These are phyloP conservation scores for Exserohilum turcica DNA, from an alignment of 2,329 filamentous ascomycete genomes.

Conservation along the genomic window DNA sequence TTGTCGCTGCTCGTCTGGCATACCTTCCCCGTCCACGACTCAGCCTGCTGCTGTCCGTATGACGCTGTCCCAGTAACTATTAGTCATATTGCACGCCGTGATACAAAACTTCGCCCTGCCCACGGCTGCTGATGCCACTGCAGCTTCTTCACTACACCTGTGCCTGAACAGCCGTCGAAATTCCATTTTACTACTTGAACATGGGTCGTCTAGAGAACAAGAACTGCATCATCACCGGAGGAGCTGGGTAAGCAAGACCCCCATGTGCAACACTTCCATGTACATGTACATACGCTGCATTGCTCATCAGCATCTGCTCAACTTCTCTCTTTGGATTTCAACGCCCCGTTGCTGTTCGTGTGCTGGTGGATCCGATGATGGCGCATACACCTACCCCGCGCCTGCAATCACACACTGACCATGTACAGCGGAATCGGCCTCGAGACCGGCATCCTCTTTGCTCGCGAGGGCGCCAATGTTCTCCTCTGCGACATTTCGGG, in stretches of 20 bases:
- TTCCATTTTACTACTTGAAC: slow-evolving; percentile 40
- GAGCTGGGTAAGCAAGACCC: slow-evolving; percentile 70
- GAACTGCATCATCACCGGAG: slow-evolving; percentile 80
- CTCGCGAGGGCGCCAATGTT: slow-evolving; percentile 83
- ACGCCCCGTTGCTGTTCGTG: neutral
- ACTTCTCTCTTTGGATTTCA: neutral
- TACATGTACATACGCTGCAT: neutral
- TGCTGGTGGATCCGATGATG: neutral
- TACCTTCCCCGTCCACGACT: slow-evolving; percentile 20
- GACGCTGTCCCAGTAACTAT: slow-evolving; percentile 31
- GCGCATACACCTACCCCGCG: neutral
- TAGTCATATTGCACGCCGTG: slow-evolving; percentile 36
- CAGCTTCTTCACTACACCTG: slow-evolving; percentile 10
- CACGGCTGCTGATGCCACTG: slow-evolving; percentile 15
- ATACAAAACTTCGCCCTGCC: slow-evolving; percentile 29
- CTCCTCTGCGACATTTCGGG: slow-evolving; percentile 85
- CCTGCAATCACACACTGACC: slow-evolving; percentile 22
- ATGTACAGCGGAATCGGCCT: slow-evolving; percentile 80
- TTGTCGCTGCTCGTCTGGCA: slow-evolving; percentile 13
- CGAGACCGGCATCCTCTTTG: slow-evolving; percentile 88
- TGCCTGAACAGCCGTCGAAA: slow-evolving; percentile 7
- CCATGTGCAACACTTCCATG: too few relatives aligned
- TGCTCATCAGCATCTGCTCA: neutral
- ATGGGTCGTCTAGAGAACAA: slow-evolving; percentile 65
- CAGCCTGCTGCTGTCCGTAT: slow-evolving; percentile 15